Evolutionary conservation across 805 yeast species (phyloP).

Genomic region (Saturnispora gosingensis): DNA sequence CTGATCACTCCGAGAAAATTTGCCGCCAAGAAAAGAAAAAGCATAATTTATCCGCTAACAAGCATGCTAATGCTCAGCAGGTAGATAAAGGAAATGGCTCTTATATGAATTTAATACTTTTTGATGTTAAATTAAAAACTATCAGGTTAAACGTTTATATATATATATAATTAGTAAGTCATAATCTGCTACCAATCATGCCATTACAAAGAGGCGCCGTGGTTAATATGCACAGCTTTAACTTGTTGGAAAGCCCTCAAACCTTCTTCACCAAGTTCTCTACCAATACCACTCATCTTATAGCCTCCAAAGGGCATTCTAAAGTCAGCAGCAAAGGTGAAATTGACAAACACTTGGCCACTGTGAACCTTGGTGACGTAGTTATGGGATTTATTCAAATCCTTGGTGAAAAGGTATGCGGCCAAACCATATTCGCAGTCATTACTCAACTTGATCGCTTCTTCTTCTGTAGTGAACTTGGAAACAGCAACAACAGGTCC

Average conservation of each 20-base stretch:
- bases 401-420: conserved; percentile 79
- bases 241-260: conserved; percentile 75
- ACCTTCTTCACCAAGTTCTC: conserved; percentile 88
- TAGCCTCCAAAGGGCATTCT: conserved; percentile 90
- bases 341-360: conserved; percentile 90
- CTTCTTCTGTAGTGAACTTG: conserved; percentile 76
- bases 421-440: conserved; percentile 80
- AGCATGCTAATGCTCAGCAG: too few species aligned
- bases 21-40: neutral
- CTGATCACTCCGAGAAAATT: neutral
- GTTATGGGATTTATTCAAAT: conserved; percentile 64
- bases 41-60: neutral
- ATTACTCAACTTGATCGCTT: conserved; percentile 70
- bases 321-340: conserved; percentile 81
- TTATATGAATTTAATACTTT: too few species aligned
- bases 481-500: conserved; percentile 87
- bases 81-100: too few species aligned
- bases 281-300: conserved; percentile 85
- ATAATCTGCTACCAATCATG: neutral
- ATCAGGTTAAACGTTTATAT: neutral
- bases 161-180: neutral
- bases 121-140: too few species aligned
- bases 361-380: conserved; percentile 69
- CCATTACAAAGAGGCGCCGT: conserved; percentile 22
- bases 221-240: conserved; percentile 65